A percentile compares a stretch with the other conserved stretches of the same genome.
Evolutionary conservation across 2,329 filamentous ascomycete species (phyloP).

Genomic region (Pestalotiopsis fici): DNA sequence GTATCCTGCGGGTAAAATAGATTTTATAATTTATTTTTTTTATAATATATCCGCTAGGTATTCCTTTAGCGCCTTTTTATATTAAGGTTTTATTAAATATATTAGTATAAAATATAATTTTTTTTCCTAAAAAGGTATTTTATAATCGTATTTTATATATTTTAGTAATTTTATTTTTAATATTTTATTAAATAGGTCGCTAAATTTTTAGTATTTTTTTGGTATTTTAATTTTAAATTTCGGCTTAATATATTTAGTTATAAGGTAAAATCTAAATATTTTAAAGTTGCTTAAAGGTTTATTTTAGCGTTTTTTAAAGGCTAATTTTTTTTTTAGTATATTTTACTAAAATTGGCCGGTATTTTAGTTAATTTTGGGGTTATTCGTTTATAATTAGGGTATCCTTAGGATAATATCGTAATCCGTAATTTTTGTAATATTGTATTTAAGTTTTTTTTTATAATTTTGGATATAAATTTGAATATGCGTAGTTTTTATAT

Average conservation of each 20-base stretch:
- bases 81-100: not conserved
- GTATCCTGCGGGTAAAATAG: not conserved
- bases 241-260: not conserved
- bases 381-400: not conserved
- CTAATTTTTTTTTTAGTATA: not conserved
- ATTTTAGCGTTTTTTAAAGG: not conserved
- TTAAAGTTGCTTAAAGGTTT: not conserved
- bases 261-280: not conserved
- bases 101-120: not conserved
- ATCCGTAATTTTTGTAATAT: not conserved
- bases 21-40: not conserved
- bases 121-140: not conserved
- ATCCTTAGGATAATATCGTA: slow-evolving; percentile 6
- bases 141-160: not conserved
- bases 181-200: slow-evolving; percentile 3
- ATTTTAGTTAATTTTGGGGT: not conserved
- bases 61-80: not conserved
- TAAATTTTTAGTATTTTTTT: not conserved
- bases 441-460: not conserved
- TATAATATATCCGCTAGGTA: not conserved
- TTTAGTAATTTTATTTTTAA: slow-evolving; percentile 2
- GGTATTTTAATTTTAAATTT: not conserved
- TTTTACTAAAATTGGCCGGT: not conserved
- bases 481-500: not conserved
- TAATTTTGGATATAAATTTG: not conserved